Conservation (phyloP, 2,329 filamentous ascomycete species). For the Curvularia hawaiiensis region DNA sequence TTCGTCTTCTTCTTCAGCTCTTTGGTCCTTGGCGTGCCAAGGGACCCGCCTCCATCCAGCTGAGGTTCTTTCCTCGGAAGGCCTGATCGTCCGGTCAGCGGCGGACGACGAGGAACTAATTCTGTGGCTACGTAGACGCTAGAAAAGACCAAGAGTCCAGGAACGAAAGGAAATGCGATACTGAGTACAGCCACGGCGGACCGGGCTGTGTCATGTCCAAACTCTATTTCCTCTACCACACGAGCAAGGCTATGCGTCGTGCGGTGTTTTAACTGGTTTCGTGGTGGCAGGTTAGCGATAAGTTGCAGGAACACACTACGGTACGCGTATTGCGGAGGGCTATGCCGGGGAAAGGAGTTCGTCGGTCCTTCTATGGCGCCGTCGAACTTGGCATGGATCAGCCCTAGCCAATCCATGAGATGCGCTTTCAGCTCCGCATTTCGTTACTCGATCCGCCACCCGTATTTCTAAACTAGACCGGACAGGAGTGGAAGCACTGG, state of each 20-base stretch:
- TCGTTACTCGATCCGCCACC: not conserved
- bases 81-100: not conserved
- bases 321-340: not conserved
- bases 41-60: not conserved
- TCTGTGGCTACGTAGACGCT: not conserved
- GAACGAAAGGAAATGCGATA: not conserved
- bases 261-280: slow-evolving; percentile 2
- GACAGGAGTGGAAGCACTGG: not conserved
- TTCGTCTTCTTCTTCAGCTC: not conserved
- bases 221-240: not conserved
- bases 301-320: not conserved
- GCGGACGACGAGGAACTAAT: too few relatives aligned
- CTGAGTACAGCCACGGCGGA: not conserved
- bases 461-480: not conserved
- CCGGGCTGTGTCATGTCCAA: not conserved
- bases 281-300: not conserved
- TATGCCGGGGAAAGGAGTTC: not conserved
- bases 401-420: not conserved
- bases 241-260: not conserved
- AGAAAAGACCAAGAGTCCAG: not conserved
- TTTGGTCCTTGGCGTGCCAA: not conserved
- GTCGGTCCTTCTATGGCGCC: not conserved
- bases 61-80: not conserved
- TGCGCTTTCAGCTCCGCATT: not conserved
- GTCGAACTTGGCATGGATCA: not conserved